Evolutionary conservation across 2,329 filamentous ascomycete genomes (phyloP), one percentile per base, ranked within the genome.

Genomic region (Pyricularia grisea): DNA sequence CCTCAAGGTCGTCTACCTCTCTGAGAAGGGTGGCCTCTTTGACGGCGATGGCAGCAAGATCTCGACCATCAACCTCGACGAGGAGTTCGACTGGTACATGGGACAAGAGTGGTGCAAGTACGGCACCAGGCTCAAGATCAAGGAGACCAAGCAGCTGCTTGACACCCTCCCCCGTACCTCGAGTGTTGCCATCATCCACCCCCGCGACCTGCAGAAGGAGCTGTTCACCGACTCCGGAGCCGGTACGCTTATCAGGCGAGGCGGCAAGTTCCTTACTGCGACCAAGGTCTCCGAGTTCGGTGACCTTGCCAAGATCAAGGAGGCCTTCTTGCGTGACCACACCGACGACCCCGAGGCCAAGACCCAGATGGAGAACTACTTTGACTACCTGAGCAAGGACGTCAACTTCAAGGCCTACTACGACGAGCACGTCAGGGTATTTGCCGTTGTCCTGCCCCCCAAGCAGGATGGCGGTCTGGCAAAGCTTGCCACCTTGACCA

Each of bases 1-100:
- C 30, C 83, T 98, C 75, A 99, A 99, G 88, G 94, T 98, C 71
- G 94, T 99, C 70, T 99, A 97, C 78, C 85, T 98, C n/a, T 96
- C 93, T 5, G 95, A 99, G 82, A 98, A 98, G 85, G 95, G 95
- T 67, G 95, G 94, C 9, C 82, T 99, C 42, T 97, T 97, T 81
- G 93, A 98, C 77, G 94, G 93, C 70, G 92, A 97, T 72, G 91
- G 91, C 70, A 90, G 94, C 83, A 97, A 97, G 83, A 98, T 98
- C 76, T 97, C 94, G 6, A 92, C 91, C 70, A 98, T 98, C 81
- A 98, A 98, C 81, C 85, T 99, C 70, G 95, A 99, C 77, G 94
- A 97, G 80, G 95, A 99, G 81, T 98, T 92, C 76, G 93, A 97
- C 70, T 86, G 92, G 76, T 86, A 97, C 76, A 97, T 98, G 93